Evolutionary conservation across 202 grass and related monocot genomes (phyloP).

Genomic region (Musa balbisiana): DNA sequence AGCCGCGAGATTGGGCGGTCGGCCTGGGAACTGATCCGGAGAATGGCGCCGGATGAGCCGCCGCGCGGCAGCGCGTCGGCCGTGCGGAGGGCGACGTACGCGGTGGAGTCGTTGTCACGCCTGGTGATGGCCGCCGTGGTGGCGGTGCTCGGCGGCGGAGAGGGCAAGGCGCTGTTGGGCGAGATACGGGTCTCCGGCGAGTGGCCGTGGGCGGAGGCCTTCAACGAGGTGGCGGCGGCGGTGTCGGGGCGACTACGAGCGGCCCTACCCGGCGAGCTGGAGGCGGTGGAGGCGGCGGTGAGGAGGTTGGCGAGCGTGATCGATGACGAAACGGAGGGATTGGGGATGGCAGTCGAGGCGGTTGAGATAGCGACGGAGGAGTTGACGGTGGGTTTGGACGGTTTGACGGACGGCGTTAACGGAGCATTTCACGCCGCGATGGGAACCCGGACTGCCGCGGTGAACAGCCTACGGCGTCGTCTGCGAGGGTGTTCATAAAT

Average conservation of each 20-base stretch:
- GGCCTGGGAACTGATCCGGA: not conserved
- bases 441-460: conserved; percentile 6
- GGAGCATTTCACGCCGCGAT: conserved; percentile 16
- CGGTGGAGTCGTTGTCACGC: not conserved
- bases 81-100: conserved; percentile 9
- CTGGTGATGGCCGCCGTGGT: conserved; percentile 2
- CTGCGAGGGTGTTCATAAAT: not conserved
- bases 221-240: conserved; percentile 7
- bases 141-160: not conserved
- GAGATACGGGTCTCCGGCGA: not conserved
- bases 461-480: conserved; percentile 12
- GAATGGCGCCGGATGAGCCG: not conserved
- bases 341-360: not conserved
- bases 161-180: not conserved
- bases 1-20: not conserved
- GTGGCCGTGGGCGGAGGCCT: conserved; percentile 18
- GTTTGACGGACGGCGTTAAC: conserved; percentile 17
- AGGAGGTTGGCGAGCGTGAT: conserved; percentile 18
- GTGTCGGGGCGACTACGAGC: not conserved
- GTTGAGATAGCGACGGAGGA: conserved; percentile 10
- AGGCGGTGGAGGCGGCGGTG: conserved; percentile 18
- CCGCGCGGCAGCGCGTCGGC: not conserved
- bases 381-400: conserved; percentile 21
- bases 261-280: conserved; percentile 5
- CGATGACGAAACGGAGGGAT: conserved; percentile 10